Base-by-base conservation (phyloP, 805 yeast species). In the Kodamaea kakaduensis region DNA sequence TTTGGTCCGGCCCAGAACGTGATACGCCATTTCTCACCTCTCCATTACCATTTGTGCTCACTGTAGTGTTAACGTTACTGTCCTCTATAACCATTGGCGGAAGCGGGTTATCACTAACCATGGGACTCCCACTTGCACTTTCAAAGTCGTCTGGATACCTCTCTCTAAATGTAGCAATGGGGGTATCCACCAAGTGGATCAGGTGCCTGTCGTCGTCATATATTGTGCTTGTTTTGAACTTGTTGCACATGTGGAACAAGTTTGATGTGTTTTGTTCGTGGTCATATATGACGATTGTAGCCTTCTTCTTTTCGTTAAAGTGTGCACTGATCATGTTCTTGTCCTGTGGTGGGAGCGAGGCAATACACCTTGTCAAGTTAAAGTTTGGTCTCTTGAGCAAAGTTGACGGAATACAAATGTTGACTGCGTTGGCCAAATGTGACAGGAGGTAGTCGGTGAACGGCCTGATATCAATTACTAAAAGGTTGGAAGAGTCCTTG, bases 351-450 rank as follows among this genome's bases (percentile, higher is more conserved):
- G 85, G 76, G 32, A 83, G 58, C 19, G 84, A 78, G 33, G 73
- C 75, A 16, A 83, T 59, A 46, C 86, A 78, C 50, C 78, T 70
- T 31, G 61, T 63, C 37, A 89, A 63, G 3, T 78, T 77, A 49
- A 84, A 89, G 35, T 80, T 81, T 20, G 78, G 65, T 44, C 97
- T 72, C 53, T 80, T 84, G 43, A 89, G 62, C 26, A 89, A 65
- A 0, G 97, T 89, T n/a, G 95, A 82, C 2, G 97, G 97, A 9
- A 89, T 61, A 56, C 95, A 85, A 23, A 90, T 71, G 53, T 86
- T 86, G 29, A 85, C 64, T 1, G 97, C 74, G 26, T 72, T 65
- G 3, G 47, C 50, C 9, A 90, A 57, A 42, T 81, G 87, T 2
- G 69, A 52, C 40, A 67, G 72, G 27, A 79, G 70, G 52, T 65